Evolutionary conservation across 805 yeast species (phyloP), one percentile per base, ranked within the genome.

Genomic region (Candida ulmi): DNA sequence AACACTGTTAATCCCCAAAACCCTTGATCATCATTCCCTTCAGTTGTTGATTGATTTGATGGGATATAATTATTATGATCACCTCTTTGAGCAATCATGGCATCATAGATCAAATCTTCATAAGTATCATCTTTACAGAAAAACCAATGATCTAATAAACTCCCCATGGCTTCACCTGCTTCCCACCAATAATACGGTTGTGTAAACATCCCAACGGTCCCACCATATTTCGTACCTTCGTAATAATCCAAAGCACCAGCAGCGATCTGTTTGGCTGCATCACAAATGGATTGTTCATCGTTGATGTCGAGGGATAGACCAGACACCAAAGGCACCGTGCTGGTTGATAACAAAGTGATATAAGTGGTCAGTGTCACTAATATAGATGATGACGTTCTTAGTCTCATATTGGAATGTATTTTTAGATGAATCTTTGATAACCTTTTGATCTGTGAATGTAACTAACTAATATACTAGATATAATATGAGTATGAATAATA

Each of bases 171-270:
- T 52, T 86, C 91, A 49, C 95, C 95, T 17, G 95, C 90, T 60
- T 85, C 83, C 95, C 95, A 86, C 88, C 91, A 88, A 63, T 82
- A 83, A 60, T 83, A 83, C 0, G 91, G 91, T 46, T 37, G 27
- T 1, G 40, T 35, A 31, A 51, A 47, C 83, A 76, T 73, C n/a
- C 98, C 99, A 25, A 86, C 70, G 4, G 88, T 76, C 12, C 88
- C 88, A 34, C 88, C 88, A 31, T 63, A 57, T 26, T 66, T 57
- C 27, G 47, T 44, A 25, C 90, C 91, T 47, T 74, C 79, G 52
- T 83, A 83, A 59, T 84, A 84, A 61, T 81, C 83, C 60, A 83
- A 60, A 47, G 80, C 59, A 48, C 91, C 91, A 13, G 66, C 60
- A 11, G 76, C 72, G 9, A 83, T 62, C 29, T 80, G 57, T 0